Base-by-base conservation (phyloP, 371 early-diverging fungal species). In the Dinochytrium kinnereticum region DNA sequence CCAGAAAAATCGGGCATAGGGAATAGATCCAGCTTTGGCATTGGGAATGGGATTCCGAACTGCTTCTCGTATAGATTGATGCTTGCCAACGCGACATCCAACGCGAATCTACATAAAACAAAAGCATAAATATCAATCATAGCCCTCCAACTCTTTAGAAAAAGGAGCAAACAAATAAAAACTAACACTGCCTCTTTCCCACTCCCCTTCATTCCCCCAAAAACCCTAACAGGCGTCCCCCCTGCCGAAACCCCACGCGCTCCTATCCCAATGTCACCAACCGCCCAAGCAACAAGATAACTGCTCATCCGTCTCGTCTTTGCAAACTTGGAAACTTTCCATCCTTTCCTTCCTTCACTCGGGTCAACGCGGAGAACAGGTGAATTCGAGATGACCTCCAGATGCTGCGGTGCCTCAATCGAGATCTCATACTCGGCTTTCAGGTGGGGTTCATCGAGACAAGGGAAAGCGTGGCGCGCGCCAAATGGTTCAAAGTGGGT, bases 401-500 rank as follows among this genome's bases (percentile, higher is more conserved):
- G 38, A 19, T 15, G 39, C 10, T 31, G 21, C 24, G 72, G 70
- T 2, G 73, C 71, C 1, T 68, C 31, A 19, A 98, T 79, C 15
- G 88, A 86, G 64, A 97, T 80, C 5, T 86, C 85, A 78, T 95
- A 98, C 0, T 90, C 88, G 7, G 97, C 94, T 81, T 97, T 98
- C 33, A 78, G 38, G 13, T 30, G 70, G 0, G 81, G 81, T 50
- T 81, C 81, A 57, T 81, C 81, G 68, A 78, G 74, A 59, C 80
- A 96, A 19, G 97, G 96, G 81, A 96, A 93, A 2, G 92, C 94
- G 53, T 86, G 82, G 67, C 96, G 85, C 2, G 95, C 95, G 75
- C 86, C 86, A 21, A 93, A 90, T 21, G 97, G 88, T 82, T 95
- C 95, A 84, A 96, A 95, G 78, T 97, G 96, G 15, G 96, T 96